Evolutionary conservation across 2,329 filamentous ascomycete species (phyloP), one percentile per base, ranked within the genome.

Genomic region (Rhytidhysteron rufulum): DNA sequence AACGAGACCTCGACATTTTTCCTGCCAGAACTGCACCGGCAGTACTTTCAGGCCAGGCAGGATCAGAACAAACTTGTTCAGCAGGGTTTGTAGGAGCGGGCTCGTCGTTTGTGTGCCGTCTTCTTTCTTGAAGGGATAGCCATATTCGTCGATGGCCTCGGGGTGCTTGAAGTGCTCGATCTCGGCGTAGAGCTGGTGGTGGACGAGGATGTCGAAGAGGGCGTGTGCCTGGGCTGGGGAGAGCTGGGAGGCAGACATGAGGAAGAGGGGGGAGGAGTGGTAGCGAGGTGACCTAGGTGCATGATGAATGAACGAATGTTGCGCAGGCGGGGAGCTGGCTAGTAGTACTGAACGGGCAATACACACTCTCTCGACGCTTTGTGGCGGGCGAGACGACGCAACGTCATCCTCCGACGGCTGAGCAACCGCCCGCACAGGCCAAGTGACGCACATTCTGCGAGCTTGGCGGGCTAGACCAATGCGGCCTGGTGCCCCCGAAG

Each of bases 81-180:
- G 70, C 33, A 91, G 72, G 11, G 75, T 74, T 55, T 89, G 85
- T 33, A 90, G 68, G 34, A 88, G 62, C 1, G 86, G 86, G 1
- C 79, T 74, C 6, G 68, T 69, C 1, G 76, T 72, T 6, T 78
- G 78, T 25, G 59, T 57, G 44, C 62, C 57, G 22, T 66, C 57
- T 22, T 50, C 59, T 48, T 59, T 72, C 42, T 63, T 66, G 62
- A 90, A 89, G 0, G 86, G 86, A 47, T 77, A 80, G 11, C 86
- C 86, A 67, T 88, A 89, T 17, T 72, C 63, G 43, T 75, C 71
- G 43, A 89, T 83, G 20, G 81, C 77, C 2, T 72, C 67, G 0
- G 84, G 78, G 27, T 74, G 65, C 54, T 83, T 86, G 72, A 90
- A 88, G 45, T 74, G 75, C 56, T 84, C 77, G 45, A 88, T 85